These are phyloP conservation scores for Apocynum venetum DNA, from an alignment of 257 asterid species.

Conservation along the genomic window DNA sequence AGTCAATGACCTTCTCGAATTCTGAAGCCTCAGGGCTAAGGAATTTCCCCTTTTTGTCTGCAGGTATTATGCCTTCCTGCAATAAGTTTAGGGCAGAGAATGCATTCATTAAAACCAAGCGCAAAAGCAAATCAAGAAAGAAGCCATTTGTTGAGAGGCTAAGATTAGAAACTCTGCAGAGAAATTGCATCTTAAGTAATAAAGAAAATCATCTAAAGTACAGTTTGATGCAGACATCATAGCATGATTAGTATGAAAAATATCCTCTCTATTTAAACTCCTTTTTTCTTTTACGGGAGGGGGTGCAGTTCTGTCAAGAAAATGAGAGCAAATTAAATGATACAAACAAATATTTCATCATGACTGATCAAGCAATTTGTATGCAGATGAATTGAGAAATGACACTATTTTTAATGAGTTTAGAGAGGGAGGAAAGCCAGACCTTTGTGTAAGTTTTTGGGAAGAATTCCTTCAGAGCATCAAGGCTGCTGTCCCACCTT, in stretches of 20 bases:
- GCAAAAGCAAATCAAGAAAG: not conserved
- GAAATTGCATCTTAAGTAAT: not conserved
- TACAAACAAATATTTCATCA: not conserved
- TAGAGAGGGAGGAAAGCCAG: slow-evolving; percentile 1
- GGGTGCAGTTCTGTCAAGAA: not conserved
- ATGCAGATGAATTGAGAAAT: not conserved
- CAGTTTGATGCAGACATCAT: not conserved
- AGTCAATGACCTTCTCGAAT: slow-evolving; percentile 41
- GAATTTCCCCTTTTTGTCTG: slow-evolving; percentile 32
- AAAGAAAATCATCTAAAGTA: not conserved
- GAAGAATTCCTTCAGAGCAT: slow-evolving; percentile 62
- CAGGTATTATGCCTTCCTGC: slow-evolving; percentile 79
- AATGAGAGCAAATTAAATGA: not conserved
- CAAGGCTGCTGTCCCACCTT: slow-evolving; percentile 81
- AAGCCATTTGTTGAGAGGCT: not conserved
- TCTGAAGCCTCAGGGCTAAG: slow-evolving; percentile 35
- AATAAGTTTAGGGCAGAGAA: slow-evolving; percentile 12
- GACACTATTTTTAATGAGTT: not conserved
- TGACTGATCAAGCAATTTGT: not conserved
- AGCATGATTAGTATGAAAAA: not conserved
- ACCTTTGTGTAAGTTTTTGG: slow-evolving; percentile 88
- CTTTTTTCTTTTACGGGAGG: not conserved
- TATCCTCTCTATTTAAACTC: not conserved
- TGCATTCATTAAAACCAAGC: not conserved
- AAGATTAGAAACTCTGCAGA: not conserved